Base-by-base conservation (phyloP, 805 yeast genomes). In the Blastobotrys mokoenaii region DNA sequence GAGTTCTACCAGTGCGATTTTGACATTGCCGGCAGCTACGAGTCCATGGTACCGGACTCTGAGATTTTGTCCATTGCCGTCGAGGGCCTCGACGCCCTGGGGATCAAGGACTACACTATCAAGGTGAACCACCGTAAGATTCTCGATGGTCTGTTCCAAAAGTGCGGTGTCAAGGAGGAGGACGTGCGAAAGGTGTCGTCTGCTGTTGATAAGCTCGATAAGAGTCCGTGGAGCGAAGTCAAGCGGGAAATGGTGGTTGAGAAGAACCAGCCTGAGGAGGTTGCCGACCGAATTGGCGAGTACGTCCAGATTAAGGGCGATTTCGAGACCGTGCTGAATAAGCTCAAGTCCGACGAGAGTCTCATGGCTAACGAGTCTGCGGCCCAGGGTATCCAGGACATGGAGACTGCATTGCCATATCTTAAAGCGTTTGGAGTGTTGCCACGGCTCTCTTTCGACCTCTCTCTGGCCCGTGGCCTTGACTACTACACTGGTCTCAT, bases 1-100 rank as follows among this genome's bases (percentile, higher is more conserved):
- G 99, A 93, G 68, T 93, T 93, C 61, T 93, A 93, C 67, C 99
- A 93, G 70, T 93, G 99, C 72, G 99, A 93, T 70, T 85, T 93
- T 58, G 99, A 93, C 66, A 73, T 93, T 60, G 99, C 99, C 17
- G 99, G 99, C 44, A 67, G 65, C 46, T 90, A 84, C 64, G 98
- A 93, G 59, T 59, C 80, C 25, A 93, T 93, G 98, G 93, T 93
- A 40, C 95, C 98, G 18, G 99, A 93, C 63, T 80, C 97, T 7
- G 99, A 93, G 69, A 72, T 82, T 47, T 73, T 93, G 69, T 77
- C 83, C 48, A 71, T 93, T 46, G 66, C 83, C 31, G 90, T 85
- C 45, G 95, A 87, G 63, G 96, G 96, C 47, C 73, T 93, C 54
- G 77, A 80, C 9, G 77, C 80, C 5, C 72, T 93, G 54, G 97